phyloP scores from a whole-genome alignment of 2,329 filamentous ascomycete genomes.

The Botryotinia narcissicola region DNA sequence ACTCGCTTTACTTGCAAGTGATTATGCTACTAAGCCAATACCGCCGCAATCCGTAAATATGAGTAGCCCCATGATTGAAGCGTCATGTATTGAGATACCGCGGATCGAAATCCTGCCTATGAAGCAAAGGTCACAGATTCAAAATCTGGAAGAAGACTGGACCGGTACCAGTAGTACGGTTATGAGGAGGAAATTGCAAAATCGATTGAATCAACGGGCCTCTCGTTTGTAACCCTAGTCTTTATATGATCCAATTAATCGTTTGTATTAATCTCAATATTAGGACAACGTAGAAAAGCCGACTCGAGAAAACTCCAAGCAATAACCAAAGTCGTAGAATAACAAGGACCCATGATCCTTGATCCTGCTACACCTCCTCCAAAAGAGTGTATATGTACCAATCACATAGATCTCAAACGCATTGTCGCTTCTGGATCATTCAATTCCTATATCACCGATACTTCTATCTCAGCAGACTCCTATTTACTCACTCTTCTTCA shows the following conservation, averaged over 20 bases:
- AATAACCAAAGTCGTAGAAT: not conserved
- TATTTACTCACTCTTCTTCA: conserved; percentile 40
- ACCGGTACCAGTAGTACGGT: conserved; percentile 37
- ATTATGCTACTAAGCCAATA: not conserved
- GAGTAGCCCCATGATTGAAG: not conserved
- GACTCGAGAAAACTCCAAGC: not conserved
- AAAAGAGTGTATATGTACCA: conserved; percentile 12
- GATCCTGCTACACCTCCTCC: not conserved
- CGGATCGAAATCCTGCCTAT: conserved; percentile 25
- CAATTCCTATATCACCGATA: conserved; percentile 1
- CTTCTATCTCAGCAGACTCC: conserved; percentile 27
- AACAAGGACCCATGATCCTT: not conserved
- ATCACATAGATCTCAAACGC: not conserved
- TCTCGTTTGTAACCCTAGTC: conserved; percentile 29
- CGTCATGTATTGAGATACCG: not conserved
- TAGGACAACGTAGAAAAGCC: conserved; percentile 11
- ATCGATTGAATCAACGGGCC: conserved; percentile 35
- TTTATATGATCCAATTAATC: no score
- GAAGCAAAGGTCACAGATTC: conserved; percentile 23
- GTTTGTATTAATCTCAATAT: not conserved
- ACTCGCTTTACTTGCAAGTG: not conserved
- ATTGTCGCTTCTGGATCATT: conserved; percentile 18
- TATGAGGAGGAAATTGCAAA: conserved; percentile 34
- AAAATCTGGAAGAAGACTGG: conserved; percentile 37
- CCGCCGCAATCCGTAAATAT: no score